Conservation (phyloP, 2,329 filamentous ascomycete species). For the Sphaerostilbella broomeana region DNA sequence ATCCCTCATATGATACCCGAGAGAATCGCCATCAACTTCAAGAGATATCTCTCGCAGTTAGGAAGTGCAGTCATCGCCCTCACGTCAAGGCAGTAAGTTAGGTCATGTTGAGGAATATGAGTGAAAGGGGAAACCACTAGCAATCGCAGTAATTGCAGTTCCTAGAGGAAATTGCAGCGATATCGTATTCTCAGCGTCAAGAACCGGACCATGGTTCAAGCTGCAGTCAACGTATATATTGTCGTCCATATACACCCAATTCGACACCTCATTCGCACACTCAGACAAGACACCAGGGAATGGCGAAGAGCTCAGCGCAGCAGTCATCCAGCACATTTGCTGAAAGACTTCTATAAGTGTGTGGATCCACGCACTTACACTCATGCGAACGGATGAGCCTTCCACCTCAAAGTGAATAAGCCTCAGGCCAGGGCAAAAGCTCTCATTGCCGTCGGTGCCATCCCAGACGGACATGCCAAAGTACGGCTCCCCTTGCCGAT, state of each 20-base stretch:
- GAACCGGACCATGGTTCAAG: slow-evolving; percentile 26
- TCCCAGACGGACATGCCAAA: slow-evolving; percentile 33
- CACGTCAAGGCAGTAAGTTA: too few species aligned
- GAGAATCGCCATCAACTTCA: too few species aligned
- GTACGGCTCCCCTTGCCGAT: slow-evolving; percentile 20
- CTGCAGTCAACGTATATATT: slow-evolving; percentile 29
- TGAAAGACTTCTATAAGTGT: slow-evolving; percentile 31
- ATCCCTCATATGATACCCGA: too few species aligned
- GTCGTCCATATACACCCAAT: slow-evolving; percentile 28
- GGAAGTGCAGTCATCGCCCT: too few species aligned
- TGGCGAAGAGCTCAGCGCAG: slow-evolving; percentile 29
- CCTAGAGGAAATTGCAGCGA: slow-evolving; percentile 27
- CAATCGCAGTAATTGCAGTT: slow-evolving; percentile 28
- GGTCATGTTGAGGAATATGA: too few species aligned
- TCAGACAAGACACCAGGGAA: slow-evolving; percentile 27
- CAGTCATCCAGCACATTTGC: slow-evolving; percentile 33
- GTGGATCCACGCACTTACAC: slow-evolving; percentile 29
- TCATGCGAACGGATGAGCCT: slow-evolving; percentile 26
- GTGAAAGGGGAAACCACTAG: slow-evolving; percentile 26
- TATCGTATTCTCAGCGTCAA: slow-evolving; percentile 20
- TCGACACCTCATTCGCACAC: slow-evolving; percentile 24
- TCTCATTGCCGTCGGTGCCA: slow-evolving; percentile 21
- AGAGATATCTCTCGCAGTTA: too few species aligned
- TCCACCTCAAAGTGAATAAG: slow-evolving; percentile 31
- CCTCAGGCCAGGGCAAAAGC: slow-evolving; percentile 25